A percentile compares a stretch with the other conserved stretches of the same genome.
These are phyloP conservation scores for Trichoderma brevicompactum DNA, from an alignment of 2,329 filamentous ascomycete genomes.

Conservation along the genomic window DNA sequence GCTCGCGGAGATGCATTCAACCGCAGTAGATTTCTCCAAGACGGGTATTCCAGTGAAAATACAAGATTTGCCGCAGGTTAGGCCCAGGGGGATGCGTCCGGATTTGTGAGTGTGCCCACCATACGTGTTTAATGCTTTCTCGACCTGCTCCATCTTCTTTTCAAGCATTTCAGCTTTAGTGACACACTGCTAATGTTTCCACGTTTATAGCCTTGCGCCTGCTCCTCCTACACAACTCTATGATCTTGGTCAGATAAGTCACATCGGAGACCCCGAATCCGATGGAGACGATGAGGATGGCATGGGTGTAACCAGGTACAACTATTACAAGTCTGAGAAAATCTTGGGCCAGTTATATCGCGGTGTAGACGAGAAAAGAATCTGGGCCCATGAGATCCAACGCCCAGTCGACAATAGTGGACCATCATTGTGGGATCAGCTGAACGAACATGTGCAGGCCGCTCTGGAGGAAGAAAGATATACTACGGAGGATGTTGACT, in stretches of 20 bases:
- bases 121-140: no score
- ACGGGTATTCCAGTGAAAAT: constrained; percentile 66
- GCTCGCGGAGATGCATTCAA: constrained; percentile 69
- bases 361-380: constrained; percentile 70
- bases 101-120: constrained; percentile 55
- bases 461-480: constrained; percentile 29
- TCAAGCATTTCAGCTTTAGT: not conserved
- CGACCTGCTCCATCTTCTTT: not conserved
- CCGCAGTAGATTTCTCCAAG: constrained; percentile 76
- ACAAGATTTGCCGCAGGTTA: constrained; percentile 49
- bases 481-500: constrained; percentile 37
- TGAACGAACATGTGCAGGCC: constrained; percentile 40
- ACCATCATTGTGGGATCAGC: constrained; percentile 50
- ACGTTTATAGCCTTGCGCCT: constrained; percentile 48
- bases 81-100: no score
- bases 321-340: constrained; percentile 70
- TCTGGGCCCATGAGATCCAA: constrained; percentile 60
- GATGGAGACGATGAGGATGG: constrained; percentile 48
- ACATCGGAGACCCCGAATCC: constrained; percentile 41
- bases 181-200: not conserved
- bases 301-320: constrained; percentile 49
- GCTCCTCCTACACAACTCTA: constrained; percentile 51
- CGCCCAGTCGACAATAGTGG: constrained; percentile 36
- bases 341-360: constrained; percentile 73
- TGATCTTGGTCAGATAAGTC: constrained; percentile 49